phyloP scores from a whole-genome alignment of 2,329 filamentous ascomycete genomes.

The Aspergillus caelatus region DNA sequence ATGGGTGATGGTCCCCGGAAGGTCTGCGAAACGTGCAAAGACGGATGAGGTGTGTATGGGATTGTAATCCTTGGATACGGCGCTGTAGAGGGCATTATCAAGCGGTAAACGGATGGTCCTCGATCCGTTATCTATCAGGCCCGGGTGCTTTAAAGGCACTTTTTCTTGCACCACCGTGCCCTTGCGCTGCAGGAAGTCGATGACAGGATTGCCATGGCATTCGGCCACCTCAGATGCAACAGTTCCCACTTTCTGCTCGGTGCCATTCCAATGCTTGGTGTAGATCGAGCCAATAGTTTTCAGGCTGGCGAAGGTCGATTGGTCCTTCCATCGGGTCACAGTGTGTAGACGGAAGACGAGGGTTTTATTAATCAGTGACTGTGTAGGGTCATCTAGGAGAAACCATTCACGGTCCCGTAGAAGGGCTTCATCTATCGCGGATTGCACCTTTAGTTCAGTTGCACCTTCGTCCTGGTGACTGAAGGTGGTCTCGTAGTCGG shows the following conservation, averaged over 20 bases:
- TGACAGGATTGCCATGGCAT: conserved; percentile 7
- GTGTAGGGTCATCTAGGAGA: background rate
- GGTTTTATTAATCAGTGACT: background rate
- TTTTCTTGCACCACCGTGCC: background rate
- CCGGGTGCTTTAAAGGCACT: background rate
- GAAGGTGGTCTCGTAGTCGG: background rate
- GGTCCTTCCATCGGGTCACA: background rate
- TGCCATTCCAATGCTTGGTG: conserved; percentile 1
- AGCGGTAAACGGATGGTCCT: conserved; percentile 83
- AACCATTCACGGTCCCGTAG: conserved; percentile 11
- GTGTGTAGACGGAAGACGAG: conserved; percentile 8
- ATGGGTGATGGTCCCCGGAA: conserved; percentile 93
- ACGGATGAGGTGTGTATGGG: conserved; percentile 95
- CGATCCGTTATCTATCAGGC: conserved; percentile 49
- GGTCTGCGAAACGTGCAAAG: conserved; percentile 87
- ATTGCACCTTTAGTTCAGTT: background rate
- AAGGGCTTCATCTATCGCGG: background rate
- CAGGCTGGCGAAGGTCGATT: background rate
- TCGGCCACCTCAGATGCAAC: background rate
- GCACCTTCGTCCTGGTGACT: background rate
- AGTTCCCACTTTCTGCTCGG: background rate
- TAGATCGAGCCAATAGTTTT: background rate
- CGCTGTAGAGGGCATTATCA: conserved; percentile 44
- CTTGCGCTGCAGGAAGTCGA: conserved; percentile 13
- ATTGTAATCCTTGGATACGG: conserved; percentile 92